Evolutionary conservation across 2,329 filamentous ascomycete genomes (phyloP).

Genomic region (Alternaria viburni): DNA sequence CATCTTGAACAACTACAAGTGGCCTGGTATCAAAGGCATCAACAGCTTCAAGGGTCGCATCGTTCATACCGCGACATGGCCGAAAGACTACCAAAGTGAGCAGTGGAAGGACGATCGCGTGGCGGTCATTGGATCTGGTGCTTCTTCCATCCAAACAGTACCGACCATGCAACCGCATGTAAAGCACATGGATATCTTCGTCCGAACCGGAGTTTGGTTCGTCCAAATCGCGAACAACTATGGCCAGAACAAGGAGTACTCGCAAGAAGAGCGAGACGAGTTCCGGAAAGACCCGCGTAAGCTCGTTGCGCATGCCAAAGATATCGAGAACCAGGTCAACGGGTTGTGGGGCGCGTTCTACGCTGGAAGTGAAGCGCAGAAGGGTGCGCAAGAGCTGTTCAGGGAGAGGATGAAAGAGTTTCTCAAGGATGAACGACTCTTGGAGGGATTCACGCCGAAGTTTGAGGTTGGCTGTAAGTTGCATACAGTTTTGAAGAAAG

Average conservation of each 20-base stretch:
- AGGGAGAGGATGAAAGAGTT: constrained; percentile 55
- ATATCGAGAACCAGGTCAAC: constrained; percentile 57
- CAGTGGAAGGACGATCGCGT: constrained; percentile 51
- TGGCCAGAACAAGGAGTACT: constrained; percentile 55
- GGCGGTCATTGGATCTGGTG: constrained; percentile 55
- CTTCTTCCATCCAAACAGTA: constrained; percentile 55
- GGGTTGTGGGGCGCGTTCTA: constrained; percentile 57
- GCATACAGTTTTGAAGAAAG: not conserved
- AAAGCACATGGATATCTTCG: constrained; percentile 56
- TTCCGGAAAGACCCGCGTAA: constrained; percentile 53
- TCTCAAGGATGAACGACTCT: constrained; percentile 59
- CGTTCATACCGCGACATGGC: constrained; percentile 56
- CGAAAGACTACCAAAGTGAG: constrained; percentile 53
- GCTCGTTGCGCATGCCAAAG: constrained; percentile 54
- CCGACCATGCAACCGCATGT: constrained; percentile 55
- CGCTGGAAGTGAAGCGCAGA: constrained; percentile 50
- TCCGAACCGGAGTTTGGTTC: constrained; percentile 55
- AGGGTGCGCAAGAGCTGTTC: constrained; percentile 48
- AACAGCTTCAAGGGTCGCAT: constrained; percentile 55
- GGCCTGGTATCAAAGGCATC: constrained; percentile 50
- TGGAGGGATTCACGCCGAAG: constrained; percentile 56
- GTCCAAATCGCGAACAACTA: constrained; percentile 55
- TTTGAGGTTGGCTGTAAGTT: constrained; percentile 53
- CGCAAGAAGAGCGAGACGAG: constrained; percentile 49
- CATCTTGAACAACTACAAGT: constrained; percentile 50